Conservation (phyloP, 2,329 filamentous ascomycete genomes). For the Xylariaceae sp. region DNA sequence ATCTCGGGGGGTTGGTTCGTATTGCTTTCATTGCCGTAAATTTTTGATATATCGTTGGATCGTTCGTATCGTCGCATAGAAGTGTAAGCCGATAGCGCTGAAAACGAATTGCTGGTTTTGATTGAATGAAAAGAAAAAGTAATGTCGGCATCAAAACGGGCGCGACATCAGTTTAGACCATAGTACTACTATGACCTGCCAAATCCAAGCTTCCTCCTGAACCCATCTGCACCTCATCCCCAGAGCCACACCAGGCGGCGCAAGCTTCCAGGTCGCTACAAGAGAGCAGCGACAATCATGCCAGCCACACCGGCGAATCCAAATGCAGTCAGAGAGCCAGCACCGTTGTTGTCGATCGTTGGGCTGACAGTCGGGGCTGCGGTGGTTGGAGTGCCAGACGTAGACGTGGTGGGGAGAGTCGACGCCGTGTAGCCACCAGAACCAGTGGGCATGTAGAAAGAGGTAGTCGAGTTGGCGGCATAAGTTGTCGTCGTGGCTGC, state of each 20-base stretch:
- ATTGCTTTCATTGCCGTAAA: slow-evolving; percentile 23
- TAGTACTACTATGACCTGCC: neutral
- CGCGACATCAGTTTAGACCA: neutral
- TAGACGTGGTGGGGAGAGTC: slow-evolving; percentile 26
- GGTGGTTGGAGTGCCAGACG: slow-evolving; percentile 21
- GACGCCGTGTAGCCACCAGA: slow-evolving; percentile 30
- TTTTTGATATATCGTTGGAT: slow-evolving; percentile 23
- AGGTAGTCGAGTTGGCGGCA: slow-evolving; percentile 17
- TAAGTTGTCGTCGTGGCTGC: slow-evolving; percentile 31
- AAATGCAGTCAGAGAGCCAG: slow-evolving; percentile 43
- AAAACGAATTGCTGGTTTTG: slow-evolving; percentile 29
- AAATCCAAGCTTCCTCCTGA: neutral
- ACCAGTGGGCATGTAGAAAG: slow-evolving; percentile 31
- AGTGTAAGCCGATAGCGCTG: slow-evolving; percentile 27
- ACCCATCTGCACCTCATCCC: slow-evolving; percentile 2
- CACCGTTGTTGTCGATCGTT: slow-evolving; percentile 39
- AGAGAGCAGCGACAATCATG: slow-evolving; percentile 48
- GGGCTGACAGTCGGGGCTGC: slow-evolving; percentile 33
- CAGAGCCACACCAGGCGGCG: slow-evolving; percentile 11
- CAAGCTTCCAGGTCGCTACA: slow-evolving; percentile 39
- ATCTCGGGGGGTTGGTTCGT: slow-evolving; percentile 13
- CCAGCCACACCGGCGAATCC: slow-evolving; percentile 50
- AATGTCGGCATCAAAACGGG: slow-evolving; percentile 27
- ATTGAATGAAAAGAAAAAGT: slow-evolving; percentile 33
- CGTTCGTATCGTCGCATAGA: slow-evolving; percentile 30